Evolutionary conservation across 1,139 yeast species (phyloP).

Genomic region (Candida glucosophila): DNA sequence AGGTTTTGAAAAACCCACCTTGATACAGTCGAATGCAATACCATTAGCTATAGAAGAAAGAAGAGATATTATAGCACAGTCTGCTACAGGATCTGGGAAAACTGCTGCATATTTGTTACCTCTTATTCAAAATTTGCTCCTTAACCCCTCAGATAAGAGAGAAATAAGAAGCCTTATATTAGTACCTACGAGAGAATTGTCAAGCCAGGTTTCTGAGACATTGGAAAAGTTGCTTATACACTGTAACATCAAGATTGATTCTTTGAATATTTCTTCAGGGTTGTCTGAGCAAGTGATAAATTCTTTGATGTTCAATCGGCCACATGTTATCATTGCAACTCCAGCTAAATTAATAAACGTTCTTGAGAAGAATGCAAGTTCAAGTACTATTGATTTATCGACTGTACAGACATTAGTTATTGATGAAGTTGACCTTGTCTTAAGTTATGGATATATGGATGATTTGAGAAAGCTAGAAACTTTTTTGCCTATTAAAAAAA

Average conservation of each 20-base stretch:
- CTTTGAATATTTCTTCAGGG: constrained; percentile 68
- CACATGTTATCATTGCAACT: constrained; percentile 79
- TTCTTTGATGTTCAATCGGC: constrained; percentile 62
- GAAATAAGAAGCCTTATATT: constrained; percentile 50
- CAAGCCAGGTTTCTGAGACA: constrained; percentile 73
- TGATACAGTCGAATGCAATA: constrained; percentile 85
- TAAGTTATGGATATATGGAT: constrained; percentile 85
- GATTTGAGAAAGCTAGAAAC: constrained; percentile 64
- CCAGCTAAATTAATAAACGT: constrained; percentile 68
- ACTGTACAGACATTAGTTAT: constrained; percentile 66
- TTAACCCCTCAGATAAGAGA: constrained; percentile 16
- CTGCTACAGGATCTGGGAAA: constrained; percentile 88
- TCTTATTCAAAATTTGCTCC: constrained; percentile 58
- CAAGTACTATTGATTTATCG: constrained; percentile 36
- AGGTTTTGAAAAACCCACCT: constrained; percentile 80
- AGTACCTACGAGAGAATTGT: constrained; percentile 81
- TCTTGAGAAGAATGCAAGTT: constrained; percentile 41
- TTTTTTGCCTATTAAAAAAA: constrained; percentile 60
- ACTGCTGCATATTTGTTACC: constrained; percentile 82
- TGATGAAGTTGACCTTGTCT: constrained; percentile 91
- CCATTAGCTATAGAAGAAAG: constrained; percentile 84
- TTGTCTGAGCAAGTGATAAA: constrained; percentile 65
- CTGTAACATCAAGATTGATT: constrained; percentile 58
- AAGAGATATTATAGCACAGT: constrained; percentile 80
- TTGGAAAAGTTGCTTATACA: constrained; percentile 59